These are phyloP conservation scores for Microcyclosporella mali DNA, from an alignment of 2,329 filamentous ascomycete genomes.

Conservation along the genomic window DNA sequence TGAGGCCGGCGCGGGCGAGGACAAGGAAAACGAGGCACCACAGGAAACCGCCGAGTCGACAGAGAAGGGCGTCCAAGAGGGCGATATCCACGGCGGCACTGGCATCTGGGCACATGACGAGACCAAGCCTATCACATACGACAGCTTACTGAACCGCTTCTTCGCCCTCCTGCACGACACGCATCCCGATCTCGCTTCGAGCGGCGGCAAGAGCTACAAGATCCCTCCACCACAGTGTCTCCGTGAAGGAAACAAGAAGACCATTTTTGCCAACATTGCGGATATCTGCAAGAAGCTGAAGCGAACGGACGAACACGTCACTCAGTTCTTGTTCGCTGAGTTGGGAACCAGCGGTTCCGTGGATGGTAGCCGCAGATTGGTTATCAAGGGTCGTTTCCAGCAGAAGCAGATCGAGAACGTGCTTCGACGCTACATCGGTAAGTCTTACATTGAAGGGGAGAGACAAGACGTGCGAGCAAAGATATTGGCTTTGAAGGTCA, in stretches of 20 bases:
- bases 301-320: conserved; percentile 87
- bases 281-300: conserved; percentile 99
- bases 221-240: conserved; percentile 97
- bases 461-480: too few relatives aligned
- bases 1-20: conserved; percentile 53
- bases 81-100: conserved; percentile 80
- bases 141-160: conserved; percentile 81
- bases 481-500: too few relatives aligned
- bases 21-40: conserved; percentile 45
- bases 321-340: conserved; percentile 93
- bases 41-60: conserved; percentile 34
- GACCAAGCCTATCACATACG: conserved; percentile 72
- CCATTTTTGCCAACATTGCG: conserved; percentile 97
- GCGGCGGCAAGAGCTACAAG: conserved; percentile 84
- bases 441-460: too few relatives aligned
- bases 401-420: conserved; percentile 99
- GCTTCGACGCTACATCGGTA: conserved; percentile 87
- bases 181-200: conserved; percentile 87
- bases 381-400: conserved; percentile 99
- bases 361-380: conserved; percentile 82
- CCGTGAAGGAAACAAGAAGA: conserved; percentile 99
- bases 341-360: conserved; percentile 95
- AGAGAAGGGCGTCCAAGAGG: conserved; percentile 46
- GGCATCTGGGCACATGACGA: conserved; percentile 85
- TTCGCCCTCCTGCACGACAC: conserved; percentile 91